These are phyloP conservation scores for Mucor ambiguus DNA, from an alignment of 371 early-diverging fungal genomes.

Conservation along the genomic window DNA sequence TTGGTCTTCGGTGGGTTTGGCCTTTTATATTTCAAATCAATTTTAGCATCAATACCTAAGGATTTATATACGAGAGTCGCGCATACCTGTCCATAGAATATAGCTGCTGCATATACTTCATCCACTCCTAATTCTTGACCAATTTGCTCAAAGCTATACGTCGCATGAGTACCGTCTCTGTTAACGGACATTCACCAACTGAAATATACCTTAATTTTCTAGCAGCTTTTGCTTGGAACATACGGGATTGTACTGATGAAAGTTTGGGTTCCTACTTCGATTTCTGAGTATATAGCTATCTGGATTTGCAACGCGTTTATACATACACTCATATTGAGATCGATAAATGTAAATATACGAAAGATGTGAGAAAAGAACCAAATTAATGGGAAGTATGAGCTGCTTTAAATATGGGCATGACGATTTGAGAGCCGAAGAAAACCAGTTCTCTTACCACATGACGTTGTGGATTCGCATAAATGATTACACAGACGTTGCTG, in stretches of 20 bases:
- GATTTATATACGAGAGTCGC: not conserved
- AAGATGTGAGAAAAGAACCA: not conserved
- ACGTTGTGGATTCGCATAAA: not conserved
- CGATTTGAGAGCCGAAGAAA: not conserved
- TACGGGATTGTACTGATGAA: conserved; percentile 34
- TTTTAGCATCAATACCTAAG: not conserved
- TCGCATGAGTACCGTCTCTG: not conserved
- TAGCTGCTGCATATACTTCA: conserved; percentile 70
- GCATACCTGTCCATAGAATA: conserved; percentile 72
- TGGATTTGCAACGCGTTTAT: not conserved
- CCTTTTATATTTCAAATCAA: conserved; percentile 24
- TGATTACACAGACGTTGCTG: not conserved
- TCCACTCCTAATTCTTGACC: conserved; percentile 56
- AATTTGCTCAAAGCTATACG: conserved; percentile 60
- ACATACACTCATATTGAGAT: not conserved
- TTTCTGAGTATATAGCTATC: not conserved
- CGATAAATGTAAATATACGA: not conserved
- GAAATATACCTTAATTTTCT: conserved; percentile 35
- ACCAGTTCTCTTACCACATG: not conserved
- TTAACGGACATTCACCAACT: not conserved
- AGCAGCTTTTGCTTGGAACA: conserved; percentile 44
- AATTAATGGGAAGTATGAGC: not conserved
- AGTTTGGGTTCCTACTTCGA: conserved; percentile 33
- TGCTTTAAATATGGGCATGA: not conserved
- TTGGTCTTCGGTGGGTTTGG: conserved; percentile 54